Percentiles rank a stretch among this genome's conserved stretches.
These are phyloP conservation scores for Gentiana straminea DNA, from an alignment of 257 asterid species.

Conservation along the genomic window DNA sequence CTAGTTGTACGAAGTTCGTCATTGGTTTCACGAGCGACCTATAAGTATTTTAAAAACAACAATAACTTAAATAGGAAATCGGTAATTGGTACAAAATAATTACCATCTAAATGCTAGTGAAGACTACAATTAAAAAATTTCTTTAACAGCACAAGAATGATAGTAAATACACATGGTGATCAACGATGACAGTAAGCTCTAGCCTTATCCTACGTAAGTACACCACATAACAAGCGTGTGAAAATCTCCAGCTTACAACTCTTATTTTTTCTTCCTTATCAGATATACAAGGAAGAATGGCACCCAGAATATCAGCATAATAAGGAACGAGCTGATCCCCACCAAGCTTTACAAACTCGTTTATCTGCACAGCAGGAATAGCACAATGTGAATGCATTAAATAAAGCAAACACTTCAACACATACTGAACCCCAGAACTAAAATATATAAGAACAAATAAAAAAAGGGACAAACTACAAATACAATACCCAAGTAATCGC, in stretches of 20 bases:
- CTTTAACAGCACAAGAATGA: no score
- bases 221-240: neutral
- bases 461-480: conserved; percentile 1
- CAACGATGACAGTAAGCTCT: no score
- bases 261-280: conserved; percentile 98
- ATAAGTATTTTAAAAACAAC: neutral
- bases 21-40: conserved; percentile 99
- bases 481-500: conserved; percentile 91
- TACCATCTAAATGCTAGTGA: no score
- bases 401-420: conserved; percentile 9
- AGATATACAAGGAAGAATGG: conserved; percentile 93
- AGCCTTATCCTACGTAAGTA: neutral
- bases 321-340: conserved; percentile 97
- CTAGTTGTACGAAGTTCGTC: conserved; percentile 84
- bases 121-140: neutral
- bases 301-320: conserved; percentile 94
- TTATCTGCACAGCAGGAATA: conserved; percentile 43
- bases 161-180: no score
- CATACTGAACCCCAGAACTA: neutral
- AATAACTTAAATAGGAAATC: neutral
- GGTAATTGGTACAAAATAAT: neutral
- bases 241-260: conserved; percentile 47
- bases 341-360: conserved; percentile 98
- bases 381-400: conserved; percentile 12
- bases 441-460: neutral